Conservation (phyloP, 768 basidiomycete species). For the Amanita brunnescens region DNA sequence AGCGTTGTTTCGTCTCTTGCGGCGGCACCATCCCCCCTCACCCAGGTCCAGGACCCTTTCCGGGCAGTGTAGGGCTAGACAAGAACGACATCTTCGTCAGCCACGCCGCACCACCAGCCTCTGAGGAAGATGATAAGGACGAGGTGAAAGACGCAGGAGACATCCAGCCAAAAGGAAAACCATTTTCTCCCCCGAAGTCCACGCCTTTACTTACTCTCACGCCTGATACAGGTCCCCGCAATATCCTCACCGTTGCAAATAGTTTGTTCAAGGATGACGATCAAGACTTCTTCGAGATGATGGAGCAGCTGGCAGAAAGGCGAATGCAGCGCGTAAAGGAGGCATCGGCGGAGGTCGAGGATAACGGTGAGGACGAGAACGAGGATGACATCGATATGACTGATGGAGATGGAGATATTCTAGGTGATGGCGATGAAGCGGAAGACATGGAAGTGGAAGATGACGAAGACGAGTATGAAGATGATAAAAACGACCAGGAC, state of each 20-base stretch:
- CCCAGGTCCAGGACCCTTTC: conserved; percentile 95
- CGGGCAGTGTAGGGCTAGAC: conserved; percentile 95
- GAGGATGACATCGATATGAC: conserved; percentile 39
- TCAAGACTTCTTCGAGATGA: conserved; percentile 99
- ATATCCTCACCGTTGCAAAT: conserved; percentile 96
- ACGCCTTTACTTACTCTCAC: conserved; percentile 10
- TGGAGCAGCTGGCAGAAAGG: conserved; percentile 96
- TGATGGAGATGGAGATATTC: conserved; percentile 53
- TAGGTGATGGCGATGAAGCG: conserved; percentile 52
- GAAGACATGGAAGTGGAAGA: conserved; percentile 55
- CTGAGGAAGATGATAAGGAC: conserved; percentile 30
- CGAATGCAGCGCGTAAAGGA: conserved; percentile 86
- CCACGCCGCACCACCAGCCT: conserved; percentile 17
- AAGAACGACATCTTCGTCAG: conserved; percentile 70
- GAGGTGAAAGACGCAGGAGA: conserved; percentile 40
- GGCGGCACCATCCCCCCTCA: conserved; percentile 87
- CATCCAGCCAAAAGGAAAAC: conserved; percentile 37
- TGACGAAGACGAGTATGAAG: conserved; percentile 58
- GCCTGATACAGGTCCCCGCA: conserved; percentile 57
- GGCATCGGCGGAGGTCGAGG: conserved; percentile 35
- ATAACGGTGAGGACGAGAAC: conserved; percentile 39
- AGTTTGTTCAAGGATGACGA: conserved; percentile 98
- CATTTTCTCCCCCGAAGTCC: conserved; percentile 4
- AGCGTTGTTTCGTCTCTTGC: conserved; percentile 90
- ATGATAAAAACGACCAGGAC: conserved; percentile 50